Percentiles rank a stretch among this genome's conserved stretches.
Conservation (phyloP, 73 alveolate species). For the Effrenium voratum region DNA sequence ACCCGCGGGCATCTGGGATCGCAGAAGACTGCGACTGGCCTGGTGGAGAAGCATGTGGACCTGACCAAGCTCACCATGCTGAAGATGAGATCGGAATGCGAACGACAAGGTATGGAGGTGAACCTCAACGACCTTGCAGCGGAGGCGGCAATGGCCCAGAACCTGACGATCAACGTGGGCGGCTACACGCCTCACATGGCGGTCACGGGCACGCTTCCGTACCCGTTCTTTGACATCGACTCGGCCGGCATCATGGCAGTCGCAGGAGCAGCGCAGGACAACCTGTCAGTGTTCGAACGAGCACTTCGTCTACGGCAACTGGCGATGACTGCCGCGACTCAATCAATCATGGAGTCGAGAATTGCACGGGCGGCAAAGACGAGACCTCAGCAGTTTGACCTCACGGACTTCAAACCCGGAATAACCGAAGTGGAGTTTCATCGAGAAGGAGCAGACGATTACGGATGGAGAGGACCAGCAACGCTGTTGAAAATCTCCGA, state of each 20-base stretch:
- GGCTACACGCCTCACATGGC: conserved; percentile 24
- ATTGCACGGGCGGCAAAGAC: conserved; percentile 4
- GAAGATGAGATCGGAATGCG: conserved; percentile 2
- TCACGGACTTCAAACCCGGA: neutral
- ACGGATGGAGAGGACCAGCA: conserved; percentile 32
- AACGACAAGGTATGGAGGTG: neutral
- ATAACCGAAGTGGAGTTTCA: conserved; percentile 14
- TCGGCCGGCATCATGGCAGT: neutral
- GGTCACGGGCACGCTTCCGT: neutral
- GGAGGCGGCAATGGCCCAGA: neutral
- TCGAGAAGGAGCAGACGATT: neutral
- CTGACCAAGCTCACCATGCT: neutral
- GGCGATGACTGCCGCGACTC: neutral
- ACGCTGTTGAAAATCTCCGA: neutral
- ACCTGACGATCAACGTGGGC: conserved; percentile 8
- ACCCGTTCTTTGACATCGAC: neutral
- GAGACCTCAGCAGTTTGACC: neutral
- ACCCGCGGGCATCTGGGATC: neutral
- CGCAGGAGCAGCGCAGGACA: neutral
- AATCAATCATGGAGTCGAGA: neutral
- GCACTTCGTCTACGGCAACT: conserved; percentile 2
- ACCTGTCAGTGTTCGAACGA: conserved; percentile 13
- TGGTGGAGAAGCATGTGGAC: conserved; percentile 60
- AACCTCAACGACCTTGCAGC: neutral
- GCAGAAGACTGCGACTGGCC: neutral